A percentile compares a stretch with the other conserved stretches of the same genome.
These are phyloP conservation scores for Penicillium salamii DNA, from an alignment of 495 filamentous ascomycete genomes.

Conservation along the genomic window DNA sequence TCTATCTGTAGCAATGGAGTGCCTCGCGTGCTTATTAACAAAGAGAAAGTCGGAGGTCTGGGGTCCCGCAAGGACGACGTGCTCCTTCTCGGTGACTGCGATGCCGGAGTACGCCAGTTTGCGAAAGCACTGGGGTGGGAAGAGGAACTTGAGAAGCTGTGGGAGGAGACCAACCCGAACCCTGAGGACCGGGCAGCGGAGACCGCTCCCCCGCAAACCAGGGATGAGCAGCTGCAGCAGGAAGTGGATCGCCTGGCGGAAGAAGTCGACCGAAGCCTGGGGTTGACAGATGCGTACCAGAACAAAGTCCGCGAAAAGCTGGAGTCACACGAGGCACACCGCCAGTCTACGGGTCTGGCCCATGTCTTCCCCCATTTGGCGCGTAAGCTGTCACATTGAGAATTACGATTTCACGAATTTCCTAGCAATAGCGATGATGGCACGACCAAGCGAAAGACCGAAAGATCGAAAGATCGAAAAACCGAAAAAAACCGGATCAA, in stretches of 20 bases:
- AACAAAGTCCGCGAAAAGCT: constrained; percentile 39
- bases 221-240: constrained; percentile 54
- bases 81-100: constrained; percentile 70
- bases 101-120: constrained; percentile 77
- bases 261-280: constrained; percentile 52
- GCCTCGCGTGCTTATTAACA: constrained; percentile 83
- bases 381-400: constrained; percentile 16
- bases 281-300: constrained; percentile 45
- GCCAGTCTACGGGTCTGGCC: constrained; percentile 20
- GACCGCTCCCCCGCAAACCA: constrained; percentile 30
- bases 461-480: not conserved
- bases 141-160: constrained; percentile 74
- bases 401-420: constrained; percentile 5
- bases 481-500: too few relatives aligned
- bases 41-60: constrained; percentile 77
- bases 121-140: constrained; percentile 82
- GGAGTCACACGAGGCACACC: constrained; percentile 9
- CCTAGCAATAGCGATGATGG: too few relatives aligned
- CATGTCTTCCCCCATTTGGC: constrained; percentile 50
- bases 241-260: constrained; percentile 53
- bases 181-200: constrained; percentile 32
- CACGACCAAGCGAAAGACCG: too few relatives aligned
- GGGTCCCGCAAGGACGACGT: constrained; percentile 78
- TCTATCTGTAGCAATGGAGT: constrained; percentile 52
- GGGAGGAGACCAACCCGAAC: constrained; percentile 53